Evolutionary conservation across 257 asterid genomes (phyloP).

Genomic region (Vinca minor): DNA sequence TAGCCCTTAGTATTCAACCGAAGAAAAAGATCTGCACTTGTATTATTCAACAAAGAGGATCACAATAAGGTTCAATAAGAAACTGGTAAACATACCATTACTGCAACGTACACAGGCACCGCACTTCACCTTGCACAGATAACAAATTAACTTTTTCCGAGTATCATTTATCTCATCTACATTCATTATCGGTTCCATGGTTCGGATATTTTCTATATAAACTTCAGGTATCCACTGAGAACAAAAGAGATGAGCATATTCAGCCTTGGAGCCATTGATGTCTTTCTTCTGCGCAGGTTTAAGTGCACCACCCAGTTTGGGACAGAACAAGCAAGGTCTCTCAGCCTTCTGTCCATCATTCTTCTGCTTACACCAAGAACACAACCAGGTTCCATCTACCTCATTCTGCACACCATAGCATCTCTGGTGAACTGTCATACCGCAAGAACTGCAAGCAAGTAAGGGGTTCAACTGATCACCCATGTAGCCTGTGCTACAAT

Average conservation of each 20-base stretch:
- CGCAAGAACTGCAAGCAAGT: slow-evolving; percentile 65
- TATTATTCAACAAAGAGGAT: too few species aligned
- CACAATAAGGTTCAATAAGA: slow-evolving; percentile 32
- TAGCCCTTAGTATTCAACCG: slow-evolving; percentile 8
- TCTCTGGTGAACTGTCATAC: slow-evolving; percentile 77
- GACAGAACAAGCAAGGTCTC: slow-evolving; percentile 78
- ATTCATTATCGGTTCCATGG: slow-evolving; percentile 85
- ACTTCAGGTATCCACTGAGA: slow-evolving; percentile 94
- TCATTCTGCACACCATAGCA: slow-evolving; percentile 95
- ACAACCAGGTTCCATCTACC: slow-evolving; percentile 61
- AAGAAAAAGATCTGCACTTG: slow-evolving; percentile 19
- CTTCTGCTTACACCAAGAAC: slow-evolving; percentile 82
- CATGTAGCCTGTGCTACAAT: slow-evolving; percentile 63
- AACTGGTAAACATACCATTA: slow-evolving; percentile 75
- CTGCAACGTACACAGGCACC: slow-evolving; percentile 98
- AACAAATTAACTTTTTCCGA: slow-evolving; percentile 65
- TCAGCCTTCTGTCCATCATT: slow-evolving; percentile 27
- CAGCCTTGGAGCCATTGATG: slow-evolving; percentile 25
- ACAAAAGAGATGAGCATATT: slow-evolving; percentile 87
- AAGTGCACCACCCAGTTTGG: slow-evolving; percentile 82
- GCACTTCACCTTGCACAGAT: slow-evolving; percentile 82
- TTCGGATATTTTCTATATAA: slow-evolving; percentile 67
- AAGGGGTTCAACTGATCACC: slow-evolving; percentile 61
- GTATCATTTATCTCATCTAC: slow-evolving; percentile 60
- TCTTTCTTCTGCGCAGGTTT: slow-evolving; percentile 56